Evolutionary conservation across 306 rosid genomes (phyloP).

Genomic region (Corylus heterophylla): DNA sequence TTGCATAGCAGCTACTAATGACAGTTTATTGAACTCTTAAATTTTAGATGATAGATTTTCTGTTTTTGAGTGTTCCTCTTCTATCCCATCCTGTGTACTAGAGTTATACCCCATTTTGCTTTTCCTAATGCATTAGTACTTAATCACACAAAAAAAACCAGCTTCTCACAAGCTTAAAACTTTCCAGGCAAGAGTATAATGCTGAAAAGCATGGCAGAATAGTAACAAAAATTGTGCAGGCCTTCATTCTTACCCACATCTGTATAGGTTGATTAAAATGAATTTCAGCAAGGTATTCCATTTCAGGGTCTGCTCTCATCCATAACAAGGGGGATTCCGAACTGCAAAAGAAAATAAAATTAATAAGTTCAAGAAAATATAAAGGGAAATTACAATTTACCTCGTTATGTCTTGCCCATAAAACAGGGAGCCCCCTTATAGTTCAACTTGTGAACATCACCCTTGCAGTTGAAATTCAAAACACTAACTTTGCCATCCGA

Average conservation of each 20-base stretch:
- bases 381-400: background rate
- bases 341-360: slow-evolving; percentile 37
- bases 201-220: background rate
- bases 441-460: background rate
- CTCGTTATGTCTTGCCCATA: background rate
- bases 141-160: background rate
- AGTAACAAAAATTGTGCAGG: background rate
- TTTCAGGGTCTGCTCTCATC: slow-evolving; percentile 99
- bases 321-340: slow-evolving; percentile 89
- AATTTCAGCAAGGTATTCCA: slow-evolving; percentile 96
- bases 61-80: background rate
- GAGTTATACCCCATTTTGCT: background rate
- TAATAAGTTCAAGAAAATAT: slow-evolving; percentile 24
- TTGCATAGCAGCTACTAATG: background rate
- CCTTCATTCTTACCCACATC: slow-evolving; percentile 94
- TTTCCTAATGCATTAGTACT: background rate
- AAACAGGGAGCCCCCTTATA: background rate
- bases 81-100: background rate
- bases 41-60: background rate
- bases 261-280: slow-evolving; percentile 91
- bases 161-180: background rate
- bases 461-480: background rate
- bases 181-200: background rate
- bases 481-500: background rate
- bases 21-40: background rate